Base-by-base conservation (phyloP, 176 grass and related monocot genomes). In the Panicum miliaceum region DNA sequence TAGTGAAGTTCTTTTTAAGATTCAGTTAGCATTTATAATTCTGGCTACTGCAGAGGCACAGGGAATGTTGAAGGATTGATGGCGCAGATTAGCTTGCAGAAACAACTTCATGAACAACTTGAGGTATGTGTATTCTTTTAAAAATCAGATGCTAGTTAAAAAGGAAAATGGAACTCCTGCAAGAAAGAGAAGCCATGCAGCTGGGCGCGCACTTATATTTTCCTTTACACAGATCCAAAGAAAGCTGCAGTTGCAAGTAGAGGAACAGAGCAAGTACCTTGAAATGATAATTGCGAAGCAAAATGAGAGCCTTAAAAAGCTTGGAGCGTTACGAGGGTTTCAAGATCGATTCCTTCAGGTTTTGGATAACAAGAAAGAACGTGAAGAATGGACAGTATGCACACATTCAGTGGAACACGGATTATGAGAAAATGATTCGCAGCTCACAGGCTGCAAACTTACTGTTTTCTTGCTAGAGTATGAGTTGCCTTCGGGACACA, bases 191-290 rank as follows among this genome's bases (percentile, higher is more conserved):
- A 32, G 27, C 7, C 8, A 41, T 14, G 22, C 2, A 45, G 22
- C 13, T 6, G 25, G 50, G 50, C 12, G 3, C 8, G 9, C 48
- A 51, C 52, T 67, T 34, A 0, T 58, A 7, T 61, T 23, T 72
- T 45, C 69, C 48, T 82, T 35, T 77, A 40, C 1, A 22, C 79
- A 97, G 89, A 71, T 89, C 84, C 89, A 97, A 83, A 94, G 89
- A 86, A 94, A 94, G 79, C 75, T 97, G 76, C 94, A 97, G 67
- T 13, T 94, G 70, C 90, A 88, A 85, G 92, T 97, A 9, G 94
- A 97, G 72, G 85, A 94, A 84, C 91, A 97, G n/a, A 90, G 85
- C 64, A 94, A 82, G 79, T 90, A 88, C 89, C 87, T 97, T 18
- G 85, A 94, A 58, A 90, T 88, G 82, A 86, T 97, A 25, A 88